Percentiles rank a stretch among this genome's conserved stretches.
Evolutionary conservation across 2,329 filamentous ascomycete genomes (phyloP).

Genomic region (Neonectria sp.): DNA sequence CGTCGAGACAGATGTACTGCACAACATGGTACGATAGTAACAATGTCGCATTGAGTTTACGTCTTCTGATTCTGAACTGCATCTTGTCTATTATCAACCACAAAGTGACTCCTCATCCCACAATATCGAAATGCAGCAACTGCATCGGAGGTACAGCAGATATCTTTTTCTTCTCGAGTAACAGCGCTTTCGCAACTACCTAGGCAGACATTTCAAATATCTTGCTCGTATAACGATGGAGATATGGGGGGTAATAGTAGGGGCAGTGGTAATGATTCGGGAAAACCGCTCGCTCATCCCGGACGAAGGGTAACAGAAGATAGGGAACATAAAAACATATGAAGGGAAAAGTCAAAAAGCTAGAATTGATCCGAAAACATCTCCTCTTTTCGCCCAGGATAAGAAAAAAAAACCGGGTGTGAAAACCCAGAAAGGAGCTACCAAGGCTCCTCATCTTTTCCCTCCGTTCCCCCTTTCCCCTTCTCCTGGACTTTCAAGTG

Average conservation of each 20-base stretch:
- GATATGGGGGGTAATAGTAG: slow-evolving; percentile 17
- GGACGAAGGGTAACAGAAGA: slow-evolving; percentile 25
- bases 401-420: slow-evolving; percentile 25
- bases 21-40: not conserved
- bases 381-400: slow-evolving; percentile 35
- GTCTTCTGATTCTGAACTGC: not conserved
- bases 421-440: slow-evolving; percentile 13
- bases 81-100: not conserved
- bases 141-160: slow-evolving; percentile 18
- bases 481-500: slow-evolving; percentile 37
- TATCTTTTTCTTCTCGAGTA: slow-evolving; percentile 23
- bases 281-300: slow-evolving; percentile 14
- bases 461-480: slow-evolving; percentile 22
- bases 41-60: not conserved
- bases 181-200: slow-evolving; percentile 29
- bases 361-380: slow-evolving; percentile 30
- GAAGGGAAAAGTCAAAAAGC: slow-evolving; percentile 22
- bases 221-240: slow-evolving; percentile 15
- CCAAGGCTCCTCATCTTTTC: slow-evolving; percentile 25
- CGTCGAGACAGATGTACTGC: not conserved
- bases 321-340: slow-evolving; percentile 23
- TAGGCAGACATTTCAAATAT: slow-evolving; percentile 31
- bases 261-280: slow-evolving; percentile 6
- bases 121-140: not conserved
- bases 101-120: not conserved